Evolutionary conservation across 805 yeast species (phyloP), one percentile per base, ranked within the genome.

Genomic region (Saccharomycopsis javanensis): DNA sequence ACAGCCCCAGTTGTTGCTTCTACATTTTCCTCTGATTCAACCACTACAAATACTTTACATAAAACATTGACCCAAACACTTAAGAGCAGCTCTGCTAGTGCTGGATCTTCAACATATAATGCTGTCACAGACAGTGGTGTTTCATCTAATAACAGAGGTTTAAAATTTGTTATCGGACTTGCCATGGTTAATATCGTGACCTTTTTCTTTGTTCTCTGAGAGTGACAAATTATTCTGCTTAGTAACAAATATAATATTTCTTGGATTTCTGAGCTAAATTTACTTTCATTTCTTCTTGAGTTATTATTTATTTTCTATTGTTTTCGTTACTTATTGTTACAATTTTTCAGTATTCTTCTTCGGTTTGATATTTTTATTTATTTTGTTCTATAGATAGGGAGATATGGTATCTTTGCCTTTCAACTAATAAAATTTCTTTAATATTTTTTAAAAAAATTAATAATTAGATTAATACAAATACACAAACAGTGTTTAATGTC

Each of bases 151-250:
- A 28, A 30, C 10, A 23, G 7, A 15, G 34, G 33, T 5, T 31
- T 38, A 15, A 50, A 7, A 51, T 15, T n/a, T 18, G 20, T 51
- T 25, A 16, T 37, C 46, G 55, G 50, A 20, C 13, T 55, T 10
- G 51, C 48, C 11, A 20, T 52, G 16, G 54, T 25, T 18, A 55
- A 51, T 10, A 33, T 28, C n/a, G 28, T 45, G 3, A 51, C 57
- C 13, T 28, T 55, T 18, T 50, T 20, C 28, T 35, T 51, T 13
- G 30, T 55, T 6, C 37, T 50, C 20, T 55, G 27, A 50, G 35
- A 31, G 13, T 31, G 11, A 5, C 35, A 31, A 31, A 31, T 11
- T 4, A 8, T 8, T 31, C 13, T 31, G 13, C 25, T 51, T 31
- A 11, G 37, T 31, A 16, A 23, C 53, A 18, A 15, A 20, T 3